Evolutionary conservation across 176 grass and related monocot species (phyloP), one percentile per base, ranked within the genome.

Genomic region (Triticum dicoccoides): DNA sequence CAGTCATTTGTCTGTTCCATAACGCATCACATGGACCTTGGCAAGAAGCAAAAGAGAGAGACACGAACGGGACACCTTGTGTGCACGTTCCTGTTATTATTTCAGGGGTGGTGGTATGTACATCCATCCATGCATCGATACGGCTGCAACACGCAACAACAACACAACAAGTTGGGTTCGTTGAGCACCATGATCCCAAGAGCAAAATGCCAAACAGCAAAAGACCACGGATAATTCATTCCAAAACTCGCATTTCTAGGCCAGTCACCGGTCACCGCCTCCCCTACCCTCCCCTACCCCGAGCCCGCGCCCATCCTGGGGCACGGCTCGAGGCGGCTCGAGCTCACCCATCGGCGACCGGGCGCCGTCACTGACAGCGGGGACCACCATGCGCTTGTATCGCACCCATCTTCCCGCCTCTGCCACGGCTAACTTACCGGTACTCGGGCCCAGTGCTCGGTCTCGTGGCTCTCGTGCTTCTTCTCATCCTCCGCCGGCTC

Each of bases 371-470:
- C 86, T 88, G 87, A 73, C 86, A 71, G 24, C 5, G 25, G 86
- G 86, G 0, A 27, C 86, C 86, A 39, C 54, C 65, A 5, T 13
- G 30, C 65, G 14, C 8, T 10, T 34, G 80, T 76, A 13, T 20
- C 25, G 6, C 51, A 15, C 51, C 51, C 51, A 17, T 27, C 87
- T 88, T 89, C 84, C 87, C 91, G 85, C 84, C 87, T 27, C 84
- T 63, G 15, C 85, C 4, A 1, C 62, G 51, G 64, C 63, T 76
- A 87, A 84, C 44, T 87, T 77, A 84, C 87, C 84, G 21, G 88
- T 33, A 81, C 81, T 71, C 67, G 87, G 87, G 54, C 72, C 87
- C 91, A 87, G 69, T 71, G 49, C 76, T 77, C 91, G 80, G 83
- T 32, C 39, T 81, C 82, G 10, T 86, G 35, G 62, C 29, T 61